Base-by-base conservation (phyloP, 1,284 basidiomycete species). In the Microbotryum saponariae region DNA sequence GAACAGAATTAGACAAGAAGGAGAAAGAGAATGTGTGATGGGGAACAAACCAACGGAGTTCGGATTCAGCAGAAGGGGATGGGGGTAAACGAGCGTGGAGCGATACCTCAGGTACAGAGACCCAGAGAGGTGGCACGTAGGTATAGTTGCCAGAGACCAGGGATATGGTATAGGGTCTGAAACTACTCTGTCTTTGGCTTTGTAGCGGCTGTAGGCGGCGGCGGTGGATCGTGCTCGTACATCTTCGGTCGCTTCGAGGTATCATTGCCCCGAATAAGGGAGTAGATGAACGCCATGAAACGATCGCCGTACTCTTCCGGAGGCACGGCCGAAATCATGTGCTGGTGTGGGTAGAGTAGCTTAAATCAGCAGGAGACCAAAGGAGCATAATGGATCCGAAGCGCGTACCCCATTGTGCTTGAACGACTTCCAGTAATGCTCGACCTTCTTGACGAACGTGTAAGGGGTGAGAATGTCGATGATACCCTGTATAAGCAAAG, bases 381-480 rank as follows among this genome's bases (percentile, higher is more conserved):
- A 61, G 9, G 60, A 29, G 46, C 20, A 56, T 37, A 56, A 3
- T 10, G 23, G 14, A 48, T 29, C 1, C 27, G 8, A 8, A 60
- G 54, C 1, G 83, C 89, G 75, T 69, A 93, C 90, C 68, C 86
- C 78, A 79, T 94, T 90, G 54, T 88, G 86, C 27, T 82, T 83
- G 70, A 97, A 76, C 18, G 91, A 88, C 77, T 97, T 97, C 89
- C 91, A 97, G 63, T 89, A 79, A 74, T 91, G 86, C 77, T 98
- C 96, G 46, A 88, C 69, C 73, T 85, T 85, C 81, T 98, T 98
- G 65, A 83, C 73, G 20, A 77, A 71, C 42, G 80, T 85, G 76
- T 91, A 98, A 7, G 91, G 92, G 33, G 94, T 97, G 65, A 92
- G 78, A 70, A 94, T 94, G 76, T 97, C 92, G 72, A 97, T 97